These are phyloP conservation scores for Candida suzukii DNA, from an alignment of 805 yeast species.

Conservation along the genomic window DNA sequence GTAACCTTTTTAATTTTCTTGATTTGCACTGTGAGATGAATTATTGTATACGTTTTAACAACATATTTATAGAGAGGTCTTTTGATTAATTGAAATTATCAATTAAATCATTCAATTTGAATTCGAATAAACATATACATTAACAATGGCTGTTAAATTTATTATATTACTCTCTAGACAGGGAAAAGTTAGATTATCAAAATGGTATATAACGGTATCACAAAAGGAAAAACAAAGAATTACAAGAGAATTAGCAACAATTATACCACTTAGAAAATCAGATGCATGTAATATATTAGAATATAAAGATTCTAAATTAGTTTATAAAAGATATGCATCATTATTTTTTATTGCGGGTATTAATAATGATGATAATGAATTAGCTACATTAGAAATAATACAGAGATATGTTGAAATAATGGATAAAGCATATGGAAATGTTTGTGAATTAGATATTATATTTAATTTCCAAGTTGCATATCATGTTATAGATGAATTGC, in stretches of 20 bases:
- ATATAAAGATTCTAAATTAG: constrained; percentile 75
- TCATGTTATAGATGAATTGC: constrained; percentile 81
- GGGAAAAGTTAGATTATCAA: constrained; percentile 87
- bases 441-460: constrained; percentile 92
- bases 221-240: constrained; percentile 82
- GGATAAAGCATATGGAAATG: constrained; percentile 94
- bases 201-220: constrained; percentile 86
- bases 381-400: constrained; percentile 75
- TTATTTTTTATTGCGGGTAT: constrained; percentile 85
- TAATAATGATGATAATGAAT: constrained; percentile 78
- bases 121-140: no score
- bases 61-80: no score
- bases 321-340: constrained; percentile 90
- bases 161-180: constrained; percentile 82
- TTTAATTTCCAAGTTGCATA: constrained; percentile 94
- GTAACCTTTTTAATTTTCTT: no score
- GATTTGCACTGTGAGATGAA: no score
- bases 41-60: no score
- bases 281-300: constrained; percentile 95
- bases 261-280: constrained; percentile 77
- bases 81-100: no score
- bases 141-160: constrained; percentile 67
- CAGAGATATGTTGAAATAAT: constrained; percentile 94
- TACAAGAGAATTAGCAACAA: constrained; percentile 77
- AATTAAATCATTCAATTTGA: no score